Evolutionary conservation across 805 yeast genomes (phyloP).

Genomic region (Saccharomycopsis guyanensis): DNA sequence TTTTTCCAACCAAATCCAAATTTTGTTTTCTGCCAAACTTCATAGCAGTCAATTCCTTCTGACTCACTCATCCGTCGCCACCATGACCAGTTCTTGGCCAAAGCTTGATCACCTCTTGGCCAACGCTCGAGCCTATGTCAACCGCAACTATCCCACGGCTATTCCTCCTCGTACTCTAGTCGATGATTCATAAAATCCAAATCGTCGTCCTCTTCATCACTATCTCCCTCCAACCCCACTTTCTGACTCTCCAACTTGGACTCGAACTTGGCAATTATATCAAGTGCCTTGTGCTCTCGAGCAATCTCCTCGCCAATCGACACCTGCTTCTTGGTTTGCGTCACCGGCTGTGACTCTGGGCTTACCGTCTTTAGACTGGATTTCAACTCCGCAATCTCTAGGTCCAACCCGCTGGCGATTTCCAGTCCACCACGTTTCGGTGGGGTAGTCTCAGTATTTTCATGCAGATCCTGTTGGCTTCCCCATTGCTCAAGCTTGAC

Average conservation of each 20-base stretch:
- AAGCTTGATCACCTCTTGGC: too few species aligned
- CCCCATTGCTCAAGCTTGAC: slow-evolving; percentile 13
- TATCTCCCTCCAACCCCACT: neutral
- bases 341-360: neutral
- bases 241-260: neutral
- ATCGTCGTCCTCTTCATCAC: slow-evolving; percentile 6
- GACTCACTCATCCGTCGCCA: too few species aligned
- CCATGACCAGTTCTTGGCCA: too few species aligned
- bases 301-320: neutral
- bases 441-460: neutral
- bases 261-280: slow-evolving; percentile 1
- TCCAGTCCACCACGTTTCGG: neutral
- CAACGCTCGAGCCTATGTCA: too few species aligned
- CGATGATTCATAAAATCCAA: slow-evolving; percentile 13
- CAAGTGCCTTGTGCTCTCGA: slow-evolving; percentile 1
- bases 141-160: too few species aligned
- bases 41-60: too few species aligned
- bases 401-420: neutral
- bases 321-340: neutral
- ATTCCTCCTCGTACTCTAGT: slow-evolving; percentile 4
- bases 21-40: too few species aligned
- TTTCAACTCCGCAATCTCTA: neutral
- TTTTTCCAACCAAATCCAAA: too few species aligned
- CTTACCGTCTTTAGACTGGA: neutral
- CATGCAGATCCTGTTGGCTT: neutral